Evolutionary conservation across 805 yeast genomes (phyloP), one percentile per base, ranked within the genome.

Genomic region (Priceomyces carsonii): DNA sequence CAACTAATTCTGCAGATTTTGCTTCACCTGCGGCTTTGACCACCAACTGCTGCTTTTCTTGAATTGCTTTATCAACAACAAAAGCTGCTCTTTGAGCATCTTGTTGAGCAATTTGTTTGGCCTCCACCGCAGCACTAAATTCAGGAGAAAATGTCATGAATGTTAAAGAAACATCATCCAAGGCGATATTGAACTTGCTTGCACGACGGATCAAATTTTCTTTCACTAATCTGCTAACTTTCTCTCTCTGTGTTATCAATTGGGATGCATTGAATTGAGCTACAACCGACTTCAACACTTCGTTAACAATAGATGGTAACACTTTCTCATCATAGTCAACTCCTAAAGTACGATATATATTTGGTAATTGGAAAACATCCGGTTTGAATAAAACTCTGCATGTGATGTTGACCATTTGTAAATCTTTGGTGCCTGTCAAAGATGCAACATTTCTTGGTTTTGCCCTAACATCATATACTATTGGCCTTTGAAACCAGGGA

Each of bases 1-100:
- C 99, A 69, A 93, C 89, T 69, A 93, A 81, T 64, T 90, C 95
- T 21, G 99, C 99, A 35, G 96, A 85, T 59, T 87, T 81, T 47
- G 99, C 99, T 69, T 93, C 99, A 79, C 99, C 99, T 62, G 88
- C 86, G 8, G 99, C 98, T 63, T 85, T 88, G 39, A 93, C 97
- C 45, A 93, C 95, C 71, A 88, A 75, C 59, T 95, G 95, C 66
- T 93, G 98, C 63, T 93, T 93, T 69, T 93, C 98, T 66, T 93
- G 99, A 51, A 86, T 80, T 6, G 99, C 99, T 60, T 89, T 87
- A 63, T 93, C 99, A 35, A 93, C 99, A 27, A 93, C 73, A 50
- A 90, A 93, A 0, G 98, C 97, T 6, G 99, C 98, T 63, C 95
- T 82, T 68, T 93, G 97, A 14, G 99, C 98, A 60, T 93, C 99